Percentiles rank a stretch among this genome's conserved stretches.
These are phyloP conservation scores for Pestalotiopsis sp. DNA, from an alignment of 2,329 filamentous ascomycete genomes.

Conservation along the genomic window DNA sequence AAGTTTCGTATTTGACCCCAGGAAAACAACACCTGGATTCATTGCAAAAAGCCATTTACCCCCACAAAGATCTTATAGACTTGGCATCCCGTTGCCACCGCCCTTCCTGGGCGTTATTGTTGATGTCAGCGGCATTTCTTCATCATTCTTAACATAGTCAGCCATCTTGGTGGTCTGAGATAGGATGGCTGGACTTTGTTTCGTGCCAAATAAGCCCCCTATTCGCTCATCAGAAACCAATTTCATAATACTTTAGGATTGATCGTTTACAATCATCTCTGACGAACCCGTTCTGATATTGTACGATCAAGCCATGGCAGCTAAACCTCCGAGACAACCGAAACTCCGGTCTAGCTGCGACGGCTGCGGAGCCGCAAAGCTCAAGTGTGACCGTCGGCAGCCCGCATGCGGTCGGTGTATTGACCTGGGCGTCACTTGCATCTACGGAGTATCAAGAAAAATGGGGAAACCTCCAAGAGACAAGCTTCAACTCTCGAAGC, in stretches of 20 bases:
- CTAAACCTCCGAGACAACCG: not conserved
- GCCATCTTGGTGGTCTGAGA: too few species aligned
- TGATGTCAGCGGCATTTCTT: not conserved
- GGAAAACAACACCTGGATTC: not conserved
- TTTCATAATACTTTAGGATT: not conserved
- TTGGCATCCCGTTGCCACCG: not conserved
- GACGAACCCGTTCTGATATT: not conserved
- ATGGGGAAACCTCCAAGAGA: conserved; percentile 27
- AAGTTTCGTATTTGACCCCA: not conserved
- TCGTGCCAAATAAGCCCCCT: too few species aligned
- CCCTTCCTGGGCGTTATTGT: not conserved
- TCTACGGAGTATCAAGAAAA: conserved; percentile 28
- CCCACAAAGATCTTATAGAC: not conserved
- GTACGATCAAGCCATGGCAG: not conserved
- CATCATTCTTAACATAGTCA: too few species aligned
- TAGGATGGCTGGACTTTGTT: too few species aligned
- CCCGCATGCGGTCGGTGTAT: conserved; percentile 18
- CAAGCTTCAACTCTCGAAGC: not conserved
- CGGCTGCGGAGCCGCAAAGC: conserved; percentile 19
- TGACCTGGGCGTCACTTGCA: conserved; percentile 17
- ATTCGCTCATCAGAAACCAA: too few species aligned
- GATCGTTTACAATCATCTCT: not conserved
- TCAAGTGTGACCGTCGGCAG: conserved; percentile 20
- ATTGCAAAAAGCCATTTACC: not conserved
- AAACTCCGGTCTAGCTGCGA: conserved; percentile 21